Conservation (phyloP, 2,329 filamentous ascomycete genomes). For the Ceratocystis cubensis region DNA sequence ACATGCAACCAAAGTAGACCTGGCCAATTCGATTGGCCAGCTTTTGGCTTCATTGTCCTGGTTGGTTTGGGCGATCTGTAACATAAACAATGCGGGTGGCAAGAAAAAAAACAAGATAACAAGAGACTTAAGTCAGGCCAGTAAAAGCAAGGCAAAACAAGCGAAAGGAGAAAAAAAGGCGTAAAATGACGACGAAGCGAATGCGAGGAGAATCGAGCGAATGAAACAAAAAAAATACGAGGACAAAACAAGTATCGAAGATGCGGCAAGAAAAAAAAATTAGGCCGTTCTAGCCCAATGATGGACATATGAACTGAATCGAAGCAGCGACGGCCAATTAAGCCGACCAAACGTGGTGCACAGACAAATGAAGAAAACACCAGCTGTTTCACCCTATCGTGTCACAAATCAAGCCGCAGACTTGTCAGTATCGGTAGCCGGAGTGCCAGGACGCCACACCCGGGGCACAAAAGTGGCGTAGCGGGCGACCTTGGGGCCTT, state of each 20-base stretch:
- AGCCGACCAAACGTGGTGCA: not conserved
- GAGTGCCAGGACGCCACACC: constrained; percentile 8
- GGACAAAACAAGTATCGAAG: not conserved
- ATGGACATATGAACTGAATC: not conserved
- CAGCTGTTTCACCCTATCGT: not conserved
- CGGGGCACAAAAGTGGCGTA: constrained; percentile 18
- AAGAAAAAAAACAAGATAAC: not conserved
- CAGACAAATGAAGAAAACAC: not conserved
- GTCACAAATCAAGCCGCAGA: not conserved
- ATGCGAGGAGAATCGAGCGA: not conserved
- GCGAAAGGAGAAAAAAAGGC: not conserved
- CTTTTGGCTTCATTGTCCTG: not conserved
- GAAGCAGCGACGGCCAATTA: not conserved
- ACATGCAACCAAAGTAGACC: not conserved
- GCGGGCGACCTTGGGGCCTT: constrained; percentile 18
- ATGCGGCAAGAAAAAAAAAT: not conserved
- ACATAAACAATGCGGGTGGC: not conserved
- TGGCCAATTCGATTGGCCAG: not conserved
- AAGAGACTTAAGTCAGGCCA: not conserved
- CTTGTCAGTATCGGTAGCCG: constrained; percentile 7
- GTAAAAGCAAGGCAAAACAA: not conserved
- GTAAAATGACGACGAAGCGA: not conserved
- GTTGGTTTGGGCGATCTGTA: not conserved
- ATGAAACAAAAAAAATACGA: not conserved
- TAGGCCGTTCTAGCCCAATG: not conserved